Evolutionary conservation across 441 rosid genomes (phyloP), one percentile per base, ranked within the genome.

Genomic region (Gossypium schwendimanii): DNA sequence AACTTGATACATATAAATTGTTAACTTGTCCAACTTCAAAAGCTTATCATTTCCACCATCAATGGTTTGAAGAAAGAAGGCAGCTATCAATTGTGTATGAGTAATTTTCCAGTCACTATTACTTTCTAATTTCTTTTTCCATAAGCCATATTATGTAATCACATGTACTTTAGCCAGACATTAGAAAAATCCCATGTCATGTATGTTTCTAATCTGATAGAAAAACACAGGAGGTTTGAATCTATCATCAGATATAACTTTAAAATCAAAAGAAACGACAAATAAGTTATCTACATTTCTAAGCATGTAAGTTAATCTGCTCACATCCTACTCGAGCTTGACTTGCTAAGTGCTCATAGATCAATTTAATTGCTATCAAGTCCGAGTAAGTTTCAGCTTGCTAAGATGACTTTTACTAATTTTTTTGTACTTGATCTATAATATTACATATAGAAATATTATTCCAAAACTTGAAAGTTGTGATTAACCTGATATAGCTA

Each of bases 231-330:
- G 53, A 63, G 28, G 18, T 41, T 44, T 21, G 18, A 44, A 44
- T 44, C 45, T 44, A 21, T 64, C 54, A 41, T 11, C 10, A 64
- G 17, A 44, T 41, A 6, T 0, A 39, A 18, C 50, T 17, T 63
- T 39, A 63, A 17, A 44, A 63, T 63, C 26, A 36, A 63, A 23
- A 64, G 36, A 64, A 44, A 45, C 2, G 2, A 14, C 53, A 20
- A 64, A 63, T 9, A 21, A 44, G 1, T 64, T 63, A 41, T 63
- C 69, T 20, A 41, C 17, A 63, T 63, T 63, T 41, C 33, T 21
- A 20, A 44, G 54, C 11, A 23, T 63, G 69, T 64, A 5, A 64
- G 69, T 64, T 64, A 36, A 64, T 44, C 69, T 64, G 2, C 54
- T 41, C 18, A 6, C 28, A 18, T 4, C 17, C 45, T 10, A 23